Base-by-base conservation (phyloP, 495 filamentous ascomycete genomes). In the Penicillium fimorum region DNA sequence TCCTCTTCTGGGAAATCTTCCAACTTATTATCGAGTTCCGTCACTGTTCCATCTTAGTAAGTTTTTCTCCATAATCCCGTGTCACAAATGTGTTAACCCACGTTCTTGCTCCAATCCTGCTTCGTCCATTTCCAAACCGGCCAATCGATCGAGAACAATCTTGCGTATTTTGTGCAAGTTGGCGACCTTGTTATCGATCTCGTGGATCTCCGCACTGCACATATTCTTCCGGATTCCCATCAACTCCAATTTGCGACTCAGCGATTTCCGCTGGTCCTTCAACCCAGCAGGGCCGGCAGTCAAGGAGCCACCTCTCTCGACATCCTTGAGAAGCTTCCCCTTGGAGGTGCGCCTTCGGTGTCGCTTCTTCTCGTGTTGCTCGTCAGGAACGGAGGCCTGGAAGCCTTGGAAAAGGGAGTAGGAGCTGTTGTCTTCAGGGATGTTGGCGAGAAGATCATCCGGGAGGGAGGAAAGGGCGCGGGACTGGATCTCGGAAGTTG, bases 401-500 rank as follows among this genome's bases (percentile, higher is more conserved):
- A 99, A 99, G 59, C 95, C 94, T 73, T 99, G 88, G 70, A 99
- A 97, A 6, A 99, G 78, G 11, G 91, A 96, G 72, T 94, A 99
- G 24, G 84, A 75, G 70, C 89, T 94, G 44, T 84, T 84, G 60
- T 85, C 82, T 57, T 95, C 90, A 61, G 94, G 94, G 32, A 97
- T 89, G 66, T 96, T 89, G 30, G 70, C 71, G 30, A 99, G 84
- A 56, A 99, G 83, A 46, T 96, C 92, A 70, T 97, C 94, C 42
- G 95, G 87, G 38, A 99, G 72, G 67, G 88, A 93, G 20, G 91
- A 86, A 42, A 97, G 75, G 35, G 95, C 94, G 46, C 94, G 89
- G 60, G 96, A 92, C 73, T 96, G 91, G 61, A 99, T 97, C 76
- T 99, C 94, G 52, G 85, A 72, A 20, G 88, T 89, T 12, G 91